Evolutionary conservation across 768 basidiomycete species (phyloP).

Genomic region (Chalciporus pseudorubinellus): DNA sequence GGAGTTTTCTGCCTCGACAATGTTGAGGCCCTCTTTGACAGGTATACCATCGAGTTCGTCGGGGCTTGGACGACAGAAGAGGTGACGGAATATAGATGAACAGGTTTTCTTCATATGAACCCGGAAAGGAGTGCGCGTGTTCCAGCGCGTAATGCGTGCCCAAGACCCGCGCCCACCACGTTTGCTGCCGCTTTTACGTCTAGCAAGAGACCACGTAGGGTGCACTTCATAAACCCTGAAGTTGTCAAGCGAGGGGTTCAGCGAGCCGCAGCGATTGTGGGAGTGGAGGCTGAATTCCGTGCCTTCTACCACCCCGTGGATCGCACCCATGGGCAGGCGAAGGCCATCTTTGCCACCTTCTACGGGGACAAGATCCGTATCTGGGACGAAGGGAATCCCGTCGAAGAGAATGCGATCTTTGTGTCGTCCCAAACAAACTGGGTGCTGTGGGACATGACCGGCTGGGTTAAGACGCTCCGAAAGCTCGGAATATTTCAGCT

Average conservation of each 20-base stretch:
- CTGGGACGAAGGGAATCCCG: slow-evolving; percentile 52
- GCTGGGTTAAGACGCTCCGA: slow-evolving; percentile 40
- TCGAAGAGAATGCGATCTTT: slow-evolving; percentile 53
- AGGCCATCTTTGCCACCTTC: slow-evolving; percentile 40
- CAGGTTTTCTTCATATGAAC: slow-evolving; percentile 50
- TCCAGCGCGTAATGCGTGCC: slow-evolving; percentile 55
- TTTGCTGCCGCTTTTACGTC: slow-evolving; percentile 35
- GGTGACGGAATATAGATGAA: slow-evolving; percentile 46
- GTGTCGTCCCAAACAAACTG: slow-evolving; percentile 49
- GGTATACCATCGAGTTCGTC: slow-evolving; percentile 30
- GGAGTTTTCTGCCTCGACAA: slow-evolving; percentile 45
- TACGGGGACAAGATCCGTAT: slow-evolving; percentile 47
- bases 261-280: slow-evolving; percentile 59
- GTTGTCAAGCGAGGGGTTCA: slow-evolving; percentile 51
- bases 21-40: slow-evolving; percentile 40
- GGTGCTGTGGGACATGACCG: slow-evolving; percentile 41
- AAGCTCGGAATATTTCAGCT: slow-evolving; percentile 49
- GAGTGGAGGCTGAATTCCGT: slow-evolving; percentile 60
- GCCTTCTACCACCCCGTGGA: slow-evolving; percentile 63
- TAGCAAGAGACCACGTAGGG: slow-evolving; percentile 57
- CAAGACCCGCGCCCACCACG: slow-evolving; percentile 44
- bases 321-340: slow-evolving; percentile 54
- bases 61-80: slow-evolving; percentile 38
- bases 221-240: slow-evolving; percentile 53
- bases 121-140: slow-evolving; percentile 53